Percentiles rank a stretch among this genome's conserved stretches.
Conservation (phyloP, 2,329 filamentous ascomycete genomes). For the Daldinia eschscholtzii region DNA sequence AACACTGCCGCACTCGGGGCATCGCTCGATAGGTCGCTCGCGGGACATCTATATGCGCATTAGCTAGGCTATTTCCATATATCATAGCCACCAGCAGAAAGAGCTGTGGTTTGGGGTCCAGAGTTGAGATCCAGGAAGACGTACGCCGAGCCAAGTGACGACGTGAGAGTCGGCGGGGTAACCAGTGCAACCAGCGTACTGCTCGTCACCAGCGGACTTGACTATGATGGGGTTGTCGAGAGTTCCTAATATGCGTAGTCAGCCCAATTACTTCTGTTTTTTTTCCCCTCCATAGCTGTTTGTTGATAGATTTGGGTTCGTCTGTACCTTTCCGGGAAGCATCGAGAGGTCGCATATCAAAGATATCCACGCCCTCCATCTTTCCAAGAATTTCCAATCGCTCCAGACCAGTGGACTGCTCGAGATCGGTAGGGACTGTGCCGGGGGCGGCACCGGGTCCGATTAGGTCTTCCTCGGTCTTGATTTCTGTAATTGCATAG, state of each 20-base stretch:
- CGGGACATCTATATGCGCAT: conserved; percentile 75
- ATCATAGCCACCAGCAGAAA: conserved; percentile 11
- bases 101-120: neutral
- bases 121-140: conserved; percentile 51
- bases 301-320: neutral
- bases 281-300: neutral
- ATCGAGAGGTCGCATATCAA: conserved; percentile 98
- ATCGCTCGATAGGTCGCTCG: conserved; percentile 92
- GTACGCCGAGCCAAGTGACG: conserved; percentile 90
- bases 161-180: conserved; percentile 91
- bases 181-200: conserved; percentile 96
- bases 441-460: conserved; percentile 85
- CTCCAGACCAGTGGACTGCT: conserved; percentile 97
- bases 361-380: conserved; percentile 98
- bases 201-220: conserved; percentile 93
- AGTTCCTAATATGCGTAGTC: conserved; percentile 71
- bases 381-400: conserved; percentile 99
- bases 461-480: conserved; percentile 83
- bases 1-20: conserved; percentile 94
- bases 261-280: conserved; percentile 39
- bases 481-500: conserved; percentile 75
- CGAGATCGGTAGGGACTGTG: conserved; percentile 90
- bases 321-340: conserved; percentile 82
- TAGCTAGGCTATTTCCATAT: conserved; percentile 12
- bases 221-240: conserved; percentile 90